Base-by-base conservation (phyloP, 306 rosid genomes). In the Begonia masoniana region DNA sequence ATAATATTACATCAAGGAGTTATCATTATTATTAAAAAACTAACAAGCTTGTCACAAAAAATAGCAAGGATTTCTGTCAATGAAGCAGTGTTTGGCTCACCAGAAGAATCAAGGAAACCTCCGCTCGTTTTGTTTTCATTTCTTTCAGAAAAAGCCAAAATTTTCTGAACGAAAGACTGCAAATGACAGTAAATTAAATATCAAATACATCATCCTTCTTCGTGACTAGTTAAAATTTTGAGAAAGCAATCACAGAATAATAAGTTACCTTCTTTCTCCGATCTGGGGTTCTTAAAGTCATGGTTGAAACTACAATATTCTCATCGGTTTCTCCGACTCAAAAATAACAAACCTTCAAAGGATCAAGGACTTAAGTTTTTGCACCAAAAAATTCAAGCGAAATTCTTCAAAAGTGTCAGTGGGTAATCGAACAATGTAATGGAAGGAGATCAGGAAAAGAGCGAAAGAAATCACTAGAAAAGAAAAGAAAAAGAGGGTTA, bases 91-190 rank as follows among this genome's bases (percentile, higher is more conserved):
- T 31, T 31, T 31, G 65, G 76, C 97, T 88, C 73, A 91, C 96
- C 94, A 45, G 64, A 60, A 16, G 79, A 65, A 70, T 77, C 85
- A 61, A 70, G 69, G 2, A 75, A 60, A 55, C 56, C 59, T 57
- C 69, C 58, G 16, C 24, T 60, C 46, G 41, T 58, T 57, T 72
- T 60, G 47, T 73, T 64, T 63, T 71, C 92, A 39, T 67, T 79
- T 71, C 88, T 78, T 55, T 81, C 85, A 74, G 55, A 67, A 54
- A 65, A 53, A 16, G 74, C 58, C 73, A 85, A 85, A 15, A 85
- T 59, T 65, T 74, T 83, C 72, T 71, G 55, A 50, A 89, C 71
- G 68, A 81, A 81, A 13, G 94, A 78, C 99, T 91, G 91, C 46
- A 82, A 66, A 68, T 61, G 39, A 31, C 39, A 31, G 39, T 0